These are phyloP conservation scores for Neopestalotiopsis sp. DNA, from an alignment of 2,329 filamentous ascomycete genomes.

Conservation along the genomic window DNA sequence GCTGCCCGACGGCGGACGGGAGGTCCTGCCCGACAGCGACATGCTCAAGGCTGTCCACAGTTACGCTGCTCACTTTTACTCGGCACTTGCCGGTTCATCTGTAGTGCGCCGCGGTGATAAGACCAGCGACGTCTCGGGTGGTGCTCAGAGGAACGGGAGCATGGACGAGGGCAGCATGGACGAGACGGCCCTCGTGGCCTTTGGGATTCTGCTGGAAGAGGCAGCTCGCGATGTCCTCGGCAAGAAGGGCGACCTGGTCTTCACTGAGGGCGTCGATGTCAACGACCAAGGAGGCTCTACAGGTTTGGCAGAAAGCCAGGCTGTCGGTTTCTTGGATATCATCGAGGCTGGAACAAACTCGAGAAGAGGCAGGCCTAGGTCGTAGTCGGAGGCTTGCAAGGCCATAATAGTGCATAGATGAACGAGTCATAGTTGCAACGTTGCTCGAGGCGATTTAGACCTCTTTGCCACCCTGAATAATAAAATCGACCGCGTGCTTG, in stretches of 20 bases:
- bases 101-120: neutral
- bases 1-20: constrained; percentile 51
- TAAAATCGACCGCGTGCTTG: too few species aligned
- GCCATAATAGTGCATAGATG: neutral
- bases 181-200: constrained; percentile 76
- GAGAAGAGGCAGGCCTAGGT: neutral
- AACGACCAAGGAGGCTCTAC: constrained; percentile 21
- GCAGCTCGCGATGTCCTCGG: constrained; percentile 66
- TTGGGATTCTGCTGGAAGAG: constrained; percentile 80
- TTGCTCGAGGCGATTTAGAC: neutral
- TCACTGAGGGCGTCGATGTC: constrained; percentile 63
- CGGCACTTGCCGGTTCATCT: constrained; percentile 38
- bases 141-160: constrained; percentile 29
- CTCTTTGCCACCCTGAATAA: too few species aligned
- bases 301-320: constrained; percentile 13
- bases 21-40: constrained; percentile 69
- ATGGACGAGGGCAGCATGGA: constrained; percentile 71
- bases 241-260: constrained; percentile 70
- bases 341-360: neutral
- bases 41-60: constrained; percentile 72
- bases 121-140: constrained; percentile 11
- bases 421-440: neutral
- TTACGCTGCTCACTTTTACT: constrained; percentile 73
- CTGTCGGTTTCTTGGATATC: constrained; percentile 28
- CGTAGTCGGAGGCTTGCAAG: neutral